A percentile compares a stretch with the other conserved stretches of the same genome.
phyloP scores from a whole-genome alignment of 1,139 yeast species.

The Blastobotrys proliferans region DNA sequence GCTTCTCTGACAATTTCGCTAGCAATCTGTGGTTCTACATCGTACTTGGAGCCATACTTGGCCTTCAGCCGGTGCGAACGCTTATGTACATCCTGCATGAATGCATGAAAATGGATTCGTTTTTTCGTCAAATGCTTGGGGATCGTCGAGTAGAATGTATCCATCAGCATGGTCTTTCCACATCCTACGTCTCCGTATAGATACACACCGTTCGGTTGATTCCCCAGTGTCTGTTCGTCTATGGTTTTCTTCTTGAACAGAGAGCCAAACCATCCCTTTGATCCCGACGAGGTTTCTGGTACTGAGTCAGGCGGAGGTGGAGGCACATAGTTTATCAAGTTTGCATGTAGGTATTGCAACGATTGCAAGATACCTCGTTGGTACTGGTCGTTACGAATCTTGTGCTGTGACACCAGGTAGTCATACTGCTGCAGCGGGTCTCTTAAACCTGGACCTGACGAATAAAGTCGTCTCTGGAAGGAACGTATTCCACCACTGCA shows the following conservation, averaged over 20 bases:
- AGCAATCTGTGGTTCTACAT: slow-evolving; percentile 81
- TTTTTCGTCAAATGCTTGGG: slow-evolving; percentile 72
- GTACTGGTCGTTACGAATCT: slow-evolving; percentile 59
- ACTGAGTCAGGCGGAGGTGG: slow-evolving; percentile 25
- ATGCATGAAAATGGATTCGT: slow-evolving; percentile 91
- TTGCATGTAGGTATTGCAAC: slow-evolving; percentile 25
- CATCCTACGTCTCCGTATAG: slow-evolving; percentile 97
- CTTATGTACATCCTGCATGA: slow-evolving; percentile 91
- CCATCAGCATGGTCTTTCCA: slow-evolving; percentile 98
- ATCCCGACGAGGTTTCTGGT: slow-evolving; percentile 13
- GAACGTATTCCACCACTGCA: too few relatives aligned
- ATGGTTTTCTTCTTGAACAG: slow-evolving; percentile 1
- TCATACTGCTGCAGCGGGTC: slow-evolving; percentile 62
- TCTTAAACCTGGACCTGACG: slow-evolving; percentile 3
- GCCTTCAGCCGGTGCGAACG: slow-evolving; percentile 72
- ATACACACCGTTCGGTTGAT: slow-evolving; percentile 75
- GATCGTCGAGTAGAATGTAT: slow-evolving; percentile 78
- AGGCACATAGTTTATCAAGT: slow-evolving; percentile 1
- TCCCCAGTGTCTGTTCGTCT: slow-evolving; percentile 14
- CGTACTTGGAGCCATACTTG: slow-evolving; percentile 63
- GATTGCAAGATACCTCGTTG: slow-evolving; percentile 41
- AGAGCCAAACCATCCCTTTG: slow-evolving; percentile 7
- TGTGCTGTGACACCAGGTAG: slow-evolving; percentile 47
- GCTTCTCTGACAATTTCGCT: slow-evolving; percentile 73
- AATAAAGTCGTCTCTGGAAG: too few relatives aligned